Conservation (phyloP, 805 yeast species). For the Teunomyces cretensis region DNA sequence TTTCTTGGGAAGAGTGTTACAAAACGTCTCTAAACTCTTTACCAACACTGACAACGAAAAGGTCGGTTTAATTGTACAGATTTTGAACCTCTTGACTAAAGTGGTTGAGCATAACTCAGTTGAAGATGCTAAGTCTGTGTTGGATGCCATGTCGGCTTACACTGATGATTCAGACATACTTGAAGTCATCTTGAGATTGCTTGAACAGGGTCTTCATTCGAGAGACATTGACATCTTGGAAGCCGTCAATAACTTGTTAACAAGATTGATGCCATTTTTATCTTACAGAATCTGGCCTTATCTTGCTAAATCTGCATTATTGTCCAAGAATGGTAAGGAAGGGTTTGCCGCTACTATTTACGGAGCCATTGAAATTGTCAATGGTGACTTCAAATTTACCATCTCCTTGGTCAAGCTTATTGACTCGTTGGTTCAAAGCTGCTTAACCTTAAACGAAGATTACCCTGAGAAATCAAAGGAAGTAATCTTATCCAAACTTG, state of each 20-base stretch:
- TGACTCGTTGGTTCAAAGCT: slow-evolving; percentile 50
- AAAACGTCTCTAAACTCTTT: slow-evolving; percentile 51
- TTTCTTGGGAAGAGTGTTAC: slow-evolving; percentile 72
- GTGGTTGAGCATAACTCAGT: slow-evolving; percentile 42
- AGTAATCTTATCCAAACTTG: slow-evolving; percentile 54
- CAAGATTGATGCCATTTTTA: slow-evolving; percentile 45
- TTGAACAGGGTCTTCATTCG: slow-evolving; percentile 65
- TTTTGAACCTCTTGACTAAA: slow-evolving; percentile 50
- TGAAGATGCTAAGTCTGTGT: slow-evolving; percentile 23
- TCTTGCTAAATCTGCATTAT: slow-evolving; percentile 61
- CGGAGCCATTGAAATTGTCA: slow-evolving; percentile 70
- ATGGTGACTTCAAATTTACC: slow-evolving; percentile 66
- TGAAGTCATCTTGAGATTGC: slow-evolving; percentile 61
- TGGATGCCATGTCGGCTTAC: slow-evolving; percentile 45
- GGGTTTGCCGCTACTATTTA: slow-evolving; percentile 62
- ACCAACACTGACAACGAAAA: slow-evolving; percentile 38
- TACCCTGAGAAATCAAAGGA: slow-evolving; percentile 40
- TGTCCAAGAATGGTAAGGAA: slow-evolving; percentile 60
- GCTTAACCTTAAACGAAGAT: slow-evolving; percentile 39
- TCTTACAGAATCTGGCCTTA: slow-evolving; percentile 80
- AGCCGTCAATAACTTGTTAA: slow-evolving; percentile 49
- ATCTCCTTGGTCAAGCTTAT: slow-evolving; percentile 57
- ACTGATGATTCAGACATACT: slow-evolving; percentile 58
- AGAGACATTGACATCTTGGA: slow-evolving; percentile 49
- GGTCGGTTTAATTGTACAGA: slow-evolving; percentile 42